Conservation (phyloP, 2,329 filamentous ascomycete species). For the Rutstroemia sp. region DNA sequence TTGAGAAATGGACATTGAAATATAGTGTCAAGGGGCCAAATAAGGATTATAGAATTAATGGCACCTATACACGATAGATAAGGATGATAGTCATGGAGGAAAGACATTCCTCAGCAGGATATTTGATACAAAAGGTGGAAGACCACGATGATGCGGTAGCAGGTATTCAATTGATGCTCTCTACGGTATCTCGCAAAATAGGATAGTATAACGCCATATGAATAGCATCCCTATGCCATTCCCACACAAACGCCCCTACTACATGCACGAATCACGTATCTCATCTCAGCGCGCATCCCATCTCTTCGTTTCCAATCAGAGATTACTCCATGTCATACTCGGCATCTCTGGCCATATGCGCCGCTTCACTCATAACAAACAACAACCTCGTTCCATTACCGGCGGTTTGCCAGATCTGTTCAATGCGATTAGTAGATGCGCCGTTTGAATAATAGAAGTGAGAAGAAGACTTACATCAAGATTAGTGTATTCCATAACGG, state of each 20-base stretch:
- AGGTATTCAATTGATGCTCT: conserved; percentile 2
- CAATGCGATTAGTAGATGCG: neutral
- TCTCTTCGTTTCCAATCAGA: neutral
- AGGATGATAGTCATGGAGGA: too few species aligned
- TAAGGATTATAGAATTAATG: conserved; percentile 62
- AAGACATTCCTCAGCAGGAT: too few species aligned
- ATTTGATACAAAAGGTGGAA: neutral
- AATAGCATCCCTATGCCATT: conserved; percentile 1
- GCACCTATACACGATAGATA: conserved; percentile 36
- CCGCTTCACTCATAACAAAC: conserved; percentile 57
- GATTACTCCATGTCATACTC: conserved; percentile 21
- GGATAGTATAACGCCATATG: conserved; percentile 2
- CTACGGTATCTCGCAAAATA: neutral
- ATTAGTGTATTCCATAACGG: conserved; percentile 81
- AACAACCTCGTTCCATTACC: conserved; percentile 63
- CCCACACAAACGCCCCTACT: conserved; percentile 3
- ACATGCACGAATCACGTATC: conserved; percentile 1
- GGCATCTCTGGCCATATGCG: conserved; percentile 27
- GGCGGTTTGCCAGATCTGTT: conserved; percentile 70
- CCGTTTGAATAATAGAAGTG: conserved; percentile 32
- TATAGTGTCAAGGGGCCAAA: conserved; percentile 64
- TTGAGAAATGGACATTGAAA: conserved; percentile 51
- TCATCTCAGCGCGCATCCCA: neutral
- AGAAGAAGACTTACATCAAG: conserved; percentile 66
- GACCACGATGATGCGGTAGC: neutral